Base-by-base conservation (phyloP, 768 basidiomycete species). In the Lepiota brunneoincarnata region DNA sequence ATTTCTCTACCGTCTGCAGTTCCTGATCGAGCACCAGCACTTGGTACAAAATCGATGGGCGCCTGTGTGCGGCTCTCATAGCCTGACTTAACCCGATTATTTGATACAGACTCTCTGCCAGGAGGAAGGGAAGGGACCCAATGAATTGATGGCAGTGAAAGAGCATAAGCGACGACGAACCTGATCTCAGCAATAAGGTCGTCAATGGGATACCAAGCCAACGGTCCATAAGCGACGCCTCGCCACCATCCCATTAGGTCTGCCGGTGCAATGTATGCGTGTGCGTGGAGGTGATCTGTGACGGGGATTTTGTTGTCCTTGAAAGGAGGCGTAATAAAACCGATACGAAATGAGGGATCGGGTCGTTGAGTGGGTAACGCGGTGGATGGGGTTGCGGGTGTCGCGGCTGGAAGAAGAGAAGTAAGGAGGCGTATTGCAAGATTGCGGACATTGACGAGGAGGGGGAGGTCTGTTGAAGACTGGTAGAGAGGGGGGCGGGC, bases 81-180 rank as follows among this genome's bases (percentile, higher is more conserved):
- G 18, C 88, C 89, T 6, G 89, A 90, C 65, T 90, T 91, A 65
- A 93, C 72, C 38, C 90, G 84, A 69, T 93, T 92, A 64, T 92
- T 93, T 12, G 88, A 84, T 2, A 85, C 83, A 17, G 83, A 80
- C 69, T 93, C 90, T 44, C 91, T 92, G 69, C n/a, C 11, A 58
- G 47, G 57, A 45, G n/a, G 44, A 36, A 51, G 31, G 37, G 45
- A 41, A 45, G 24, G 51, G 31, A 55, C 51, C 34, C 37, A 53
- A 58, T 50, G 37, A 48, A 44, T 34, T 21, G 9, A 42, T 14
- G 28, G 35, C 42, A 40, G 28, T 20, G 48, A 41, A 24, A 57
- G 20, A 34, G 44, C 44, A 45, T 24, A 9, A 31, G 31, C 7
- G 54, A 46, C 31, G 40, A 67, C 77, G 43, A 59, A 90, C 89